A percentile compares a stretch with the other conserved stretches of the same genome.
Evolutionary conservation across 305 asterid species (phyloP).

Genomic region (Solanum hybrid): DNA sequence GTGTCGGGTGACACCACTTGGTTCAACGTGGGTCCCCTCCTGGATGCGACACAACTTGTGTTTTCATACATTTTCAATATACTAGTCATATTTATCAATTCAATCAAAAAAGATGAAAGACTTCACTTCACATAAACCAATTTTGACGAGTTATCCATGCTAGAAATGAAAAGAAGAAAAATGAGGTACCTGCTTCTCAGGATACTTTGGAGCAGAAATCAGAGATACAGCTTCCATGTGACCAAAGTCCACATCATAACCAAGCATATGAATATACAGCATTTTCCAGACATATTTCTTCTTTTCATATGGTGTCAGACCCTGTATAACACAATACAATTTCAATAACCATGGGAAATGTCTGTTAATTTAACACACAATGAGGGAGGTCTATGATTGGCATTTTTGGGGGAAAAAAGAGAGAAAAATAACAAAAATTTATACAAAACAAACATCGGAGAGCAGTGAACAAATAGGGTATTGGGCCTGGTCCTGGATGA

Average conservation of each 20-base stretch:
- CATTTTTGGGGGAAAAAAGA: neutral
- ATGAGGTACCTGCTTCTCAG: slow-evolving; percentile 86
- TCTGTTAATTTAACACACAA: neutral
- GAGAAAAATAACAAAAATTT: neutral
- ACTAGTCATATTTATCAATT: neutral
- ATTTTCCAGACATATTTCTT: slow-evolving; percentile 99
- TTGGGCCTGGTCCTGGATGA: neutral
- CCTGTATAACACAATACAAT: slow-evolving; percentile 32
- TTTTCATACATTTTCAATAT: neutral
- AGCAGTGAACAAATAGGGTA: neutral
- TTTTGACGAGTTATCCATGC: neutral
- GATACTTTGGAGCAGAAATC: slow-evolving; percentile 98
- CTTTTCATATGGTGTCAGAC: slow-evolving; percentile 87
- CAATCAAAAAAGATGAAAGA: neutral
- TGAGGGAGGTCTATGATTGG: neutral
- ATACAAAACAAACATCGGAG: neutral
- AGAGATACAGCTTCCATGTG: slow-evolving; percentile 99
- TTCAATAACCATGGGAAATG: neutral
- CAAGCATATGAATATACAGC: slow-evolving; percentile 98
- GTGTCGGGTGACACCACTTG: neutral
- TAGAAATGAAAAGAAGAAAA: neutral
- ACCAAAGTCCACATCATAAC: slow-evolving; percentile 99
- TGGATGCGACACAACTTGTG: neutral
- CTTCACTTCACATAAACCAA: neutral
- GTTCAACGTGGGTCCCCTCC: neutral